Conservation (phyloP, 2,329 filamentous ascomycete genomes). For the Sclerotinia sclerotiorum region DNA sequence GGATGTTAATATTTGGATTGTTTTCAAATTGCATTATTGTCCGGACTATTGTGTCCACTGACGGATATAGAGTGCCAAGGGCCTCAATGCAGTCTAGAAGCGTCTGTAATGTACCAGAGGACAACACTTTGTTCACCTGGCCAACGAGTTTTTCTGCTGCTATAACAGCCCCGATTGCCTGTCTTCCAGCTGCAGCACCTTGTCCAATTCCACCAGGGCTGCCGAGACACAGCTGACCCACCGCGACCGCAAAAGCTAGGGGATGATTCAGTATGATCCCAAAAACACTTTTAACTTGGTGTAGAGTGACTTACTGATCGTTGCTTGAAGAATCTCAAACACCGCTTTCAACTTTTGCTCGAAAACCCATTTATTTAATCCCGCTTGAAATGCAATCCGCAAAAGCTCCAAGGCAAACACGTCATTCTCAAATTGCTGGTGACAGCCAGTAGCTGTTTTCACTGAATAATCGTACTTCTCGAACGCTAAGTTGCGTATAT, state of each 20-base stretch:
- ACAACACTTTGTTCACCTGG: constrained; percentile 7
- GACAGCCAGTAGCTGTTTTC: constrained; percentile 8
- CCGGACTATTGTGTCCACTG: constrained; percentile 1
- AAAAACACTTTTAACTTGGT: not conserved
- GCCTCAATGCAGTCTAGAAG: constrained; percentile 14
- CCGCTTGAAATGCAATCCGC: not conserved
- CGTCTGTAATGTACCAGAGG: constrained; percentile 9
- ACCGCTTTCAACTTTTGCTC: constrained; percentile 10
- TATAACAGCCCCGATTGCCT: constrained; percentile 6
- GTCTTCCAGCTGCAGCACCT: constrained; percentile 7
- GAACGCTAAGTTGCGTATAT: not conserved
- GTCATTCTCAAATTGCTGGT: constrained; percentile 10
- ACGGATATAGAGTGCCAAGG: constrained; percentile 8
- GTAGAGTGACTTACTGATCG: not conserved
- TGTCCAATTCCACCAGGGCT: constrained; percentile 5
- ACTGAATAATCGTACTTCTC: constrained; percentile 10
- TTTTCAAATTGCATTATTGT: not conserved
- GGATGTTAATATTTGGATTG: constrained; percentile 11
- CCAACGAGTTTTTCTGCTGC: not conserved
- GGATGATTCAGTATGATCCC: not conserved
- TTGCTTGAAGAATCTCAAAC: constrained; percentile 4
- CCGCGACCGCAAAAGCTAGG: constrained; percentile 13
- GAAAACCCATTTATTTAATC: not conserved
- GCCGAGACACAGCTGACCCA: constrained; percentile 12
- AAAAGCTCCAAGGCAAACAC: constrained; percentile 1